These are phyloP conservation scores for Zostera marina DNA, from an alignment of 116 monocot species.

Conservation along the genomic window DNA sequence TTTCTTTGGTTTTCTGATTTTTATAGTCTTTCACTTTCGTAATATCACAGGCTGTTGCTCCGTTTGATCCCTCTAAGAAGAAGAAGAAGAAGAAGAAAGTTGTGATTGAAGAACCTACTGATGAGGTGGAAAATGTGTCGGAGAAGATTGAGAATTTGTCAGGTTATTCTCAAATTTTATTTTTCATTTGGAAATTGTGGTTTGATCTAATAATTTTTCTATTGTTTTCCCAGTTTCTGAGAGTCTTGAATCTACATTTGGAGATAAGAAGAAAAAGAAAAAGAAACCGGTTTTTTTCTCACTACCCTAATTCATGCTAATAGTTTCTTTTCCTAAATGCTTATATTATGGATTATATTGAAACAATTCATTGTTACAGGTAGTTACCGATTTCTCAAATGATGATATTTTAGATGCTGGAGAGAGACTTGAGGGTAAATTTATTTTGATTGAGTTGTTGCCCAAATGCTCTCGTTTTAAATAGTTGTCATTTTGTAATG, in stretches of 20 bases:
- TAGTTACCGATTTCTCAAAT: slow-evolving; percentile 42
- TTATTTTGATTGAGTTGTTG: neutral
- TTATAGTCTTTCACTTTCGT: too few relatives aligned
- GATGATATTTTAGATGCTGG: slow-evolving; percentile 56
- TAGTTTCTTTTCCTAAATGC: neutral
- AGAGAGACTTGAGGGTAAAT: slow-evolving; percentile 32
- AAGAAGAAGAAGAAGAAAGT: slow-evolving; percentile 99
- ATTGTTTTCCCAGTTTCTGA: slow-evolving; percentile 40
- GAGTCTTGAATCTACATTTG: slow-evolving; percentile 45
- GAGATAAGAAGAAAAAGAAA: slow-evolving; percentile 90
- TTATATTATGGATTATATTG: neutral
- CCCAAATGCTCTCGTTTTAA: neutral
- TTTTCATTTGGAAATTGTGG: neutral
- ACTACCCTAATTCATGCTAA: neutral
- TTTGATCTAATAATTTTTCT: neutral
- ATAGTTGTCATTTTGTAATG: neutral
- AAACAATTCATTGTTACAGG: slow-evolving; percentile 27
- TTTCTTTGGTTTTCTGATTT: too few relatives aligned
- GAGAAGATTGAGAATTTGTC: slow-evolving; percentile 72
- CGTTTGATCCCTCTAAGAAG: neutral
- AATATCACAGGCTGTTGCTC: too few relatives aligned
- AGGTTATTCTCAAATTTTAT: slow-evolving; percentile 15
- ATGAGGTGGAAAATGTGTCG: slow-evolving; percentile 60
- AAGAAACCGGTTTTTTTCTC: slow-evolving; percentile 55
- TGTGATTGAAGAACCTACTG: slow-evolving; percentile 44